Base-by-base conservation (phyloP, 75 land plant genomes). In the Sequoiadendron giganteum region DNA sequence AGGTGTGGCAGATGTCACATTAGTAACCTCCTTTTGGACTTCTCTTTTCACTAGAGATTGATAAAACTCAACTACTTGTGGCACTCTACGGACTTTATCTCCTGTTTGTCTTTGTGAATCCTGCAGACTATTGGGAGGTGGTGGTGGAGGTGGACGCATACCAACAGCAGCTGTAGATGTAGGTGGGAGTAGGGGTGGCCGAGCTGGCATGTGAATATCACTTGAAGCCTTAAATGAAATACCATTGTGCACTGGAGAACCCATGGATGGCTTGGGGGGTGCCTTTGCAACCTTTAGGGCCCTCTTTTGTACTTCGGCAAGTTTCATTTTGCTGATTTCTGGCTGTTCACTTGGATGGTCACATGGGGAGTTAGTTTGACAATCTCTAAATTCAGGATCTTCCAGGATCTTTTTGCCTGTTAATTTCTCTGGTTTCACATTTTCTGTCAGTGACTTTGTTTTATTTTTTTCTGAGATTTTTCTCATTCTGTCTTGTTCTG, bases 41-140 rank as follows among this genome's bases (percentile, higher is more conserved):
- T 96, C 99, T n/a, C 97, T 94, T 90, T 96, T 98, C 99, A 98
- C 95, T 86, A 96, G 77, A 68, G 95, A 85, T 86, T 98, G 99
- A 86, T 98, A 98, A 75, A 98, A 97, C 86, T 98, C 97, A 36
- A 98, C 99, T 10, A 98, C 90, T 86, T 96, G 99, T 39, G 99
- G 99, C 76, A 97, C 97, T 45, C 99, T 91, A 82, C 95, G 97
- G 54, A 98, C 97, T 87, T 97, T 94, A 45, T 92, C 95, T 55
- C 92, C 91, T 42, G 94, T 92, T 18, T 90, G 95, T 13, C 95
- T 94, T 30, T 96, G 95, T 48, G 95, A 95, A 39, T 85, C 92
- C 40, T 92, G 93, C 56, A 92, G 92, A 18, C 90, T 88, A 85
- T 88, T 91, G 34, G 94, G 90, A n/a, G 90, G 91, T 38, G 88